Evolutionary conservation across 257 asterid species (phyloP), one percentile per base, ranked within the genome.

Genomic region (Ilex aquifolium): DNA sequence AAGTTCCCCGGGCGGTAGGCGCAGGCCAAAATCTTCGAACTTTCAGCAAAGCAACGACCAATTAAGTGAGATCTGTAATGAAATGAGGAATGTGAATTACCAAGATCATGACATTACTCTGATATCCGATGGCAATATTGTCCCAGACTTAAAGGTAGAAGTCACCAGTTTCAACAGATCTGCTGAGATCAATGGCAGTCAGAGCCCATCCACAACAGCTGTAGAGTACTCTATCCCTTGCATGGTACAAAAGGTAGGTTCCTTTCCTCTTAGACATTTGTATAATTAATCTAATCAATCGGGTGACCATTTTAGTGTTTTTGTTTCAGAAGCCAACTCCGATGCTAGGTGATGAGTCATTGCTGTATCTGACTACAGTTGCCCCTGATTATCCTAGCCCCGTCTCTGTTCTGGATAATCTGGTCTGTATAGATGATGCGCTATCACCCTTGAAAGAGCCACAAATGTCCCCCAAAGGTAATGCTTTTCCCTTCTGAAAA

Each of bases 301-400:
- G 32, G 48, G 32, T 71, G 66, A 61, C 63, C 21, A 54, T 44
- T 61, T 66, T 67, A 21, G 12, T 82, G 73, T 53, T 53, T 74
- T 66, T 50, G 27, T 63, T 61, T 73, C 86, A 91, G 96, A 81
- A 83, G 69, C 76, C 95, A 31, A 69, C 62, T 17, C 55, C 60
- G 57, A 59, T 48, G 36, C 62, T 59, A 64, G 64, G 70, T 32
- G 88, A 83, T 64, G 96, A 81, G 71, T 67, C 80, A 17, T 7
- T 44, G 66, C 68, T 66, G 57, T 86, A 82, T 50, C 64, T 71
- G 61, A 72, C 81, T 57, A 72, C 31, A 61, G 86, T 72, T 65
- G 72, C 85, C 44, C 81, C 81, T 0, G 93, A 91, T 72, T 76
- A 80, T 79, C 84, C 95, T 1, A 91, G 98, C 67, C 98, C 98